These are phyloP conservation scores for Vanrija humicola DNA, from an alignment of 1,284 basidiomycete genomes.

Conservation along the genomic window DNA sequence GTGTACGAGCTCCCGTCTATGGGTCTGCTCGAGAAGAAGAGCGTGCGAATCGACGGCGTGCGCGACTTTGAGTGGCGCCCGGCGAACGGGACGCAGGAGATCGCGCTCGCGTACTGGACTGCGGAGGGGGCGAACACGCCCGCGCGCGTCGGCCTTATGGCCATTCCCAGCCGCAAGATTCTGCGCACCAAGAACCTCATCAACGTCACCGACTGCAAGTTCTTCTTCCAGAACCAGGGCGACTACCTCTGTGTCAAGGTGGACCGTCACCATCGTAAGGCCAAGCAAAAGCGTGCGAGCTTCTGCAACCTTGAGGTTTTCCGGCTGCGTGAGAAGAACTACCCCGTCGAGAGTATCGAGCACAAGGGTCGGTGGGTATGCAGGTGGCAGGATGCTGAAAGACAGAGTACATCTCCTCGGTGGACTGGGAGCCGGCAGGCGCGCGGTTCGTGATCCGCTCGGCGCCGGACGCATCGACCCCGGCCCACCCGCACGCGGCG, in stretches of 20 bases:
- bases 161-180: slow-evolving; percentile 78
- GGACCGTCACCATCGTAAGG: slow-evolving; percentile 73
- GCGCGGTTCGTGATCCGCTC: slow-evolving; percentile 95
- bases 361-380: slow-evolving; percentile 60
- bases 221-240: slow-evolving; percentile 98
- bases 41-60: slow-evolving; percentile 95
- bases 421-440: slow-evolving; percentile 97
- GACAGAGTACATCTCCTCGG: slow-evolving; percentile 83
- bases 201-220: slow-evolving; percentile 97
- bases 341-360: slow-evolving; percentile 96
- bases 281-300: slow-evolving; percentile 98
- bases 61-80: slow-evolving; percentile 99
- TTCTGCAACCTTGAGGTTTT: slow-evolving; percentile 99
- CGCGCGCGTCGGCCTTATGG: slow-evolving; percentile 88
- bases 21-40: slow-evolving; percentile 95
- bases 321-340: slow-evolving; percentile 95
- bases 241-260: slow-evolving; percentile 99
- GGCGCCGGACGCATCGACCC: slow-evolving; percentile 87
- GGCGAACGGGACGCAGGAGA: slow-evolving; percentile 81
- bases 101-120: slow-evolving; percentile 96
- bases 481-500: slow-evolving; percentile 79
- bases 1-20: slow-evolving; percentile 94
- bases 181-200: slow-evolving; percentile 96
- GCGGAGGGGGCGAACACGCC: slow-evolving; percentile 96
- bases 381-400: too few species aligned